Evolutionary conservation across 495 filamentous ascomycete genomes (phyloP).

Genomic region (Cenococcum geophilum): DNA sequence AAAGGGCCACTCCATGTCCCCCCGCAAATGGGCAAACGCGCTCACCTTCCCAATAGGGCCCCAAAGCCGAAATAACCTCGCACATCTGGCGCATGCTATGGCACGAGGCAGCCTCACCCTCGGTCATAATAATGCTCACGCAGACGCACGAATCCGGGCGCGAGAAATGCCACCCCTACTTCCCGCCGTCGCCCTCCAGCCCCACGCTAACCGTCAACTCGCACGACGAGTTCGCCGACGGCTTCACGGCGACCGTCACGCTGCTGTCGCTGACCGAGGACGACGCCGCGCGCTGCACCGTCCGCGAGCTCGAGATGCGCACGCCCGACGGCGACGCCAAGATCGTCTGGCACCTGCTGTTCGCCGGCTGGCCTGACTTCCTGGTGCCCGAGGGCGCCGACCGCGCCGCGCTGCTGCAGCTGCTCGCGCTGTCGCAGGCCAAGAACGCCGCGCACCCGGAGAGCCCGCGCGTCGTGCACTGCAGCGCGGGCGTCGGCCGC

Average conservation of each 20-base stretch:
- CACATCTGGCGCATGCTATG: conserved; percentile 97
- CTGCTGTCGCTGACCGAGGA: conserved; percentile 47
- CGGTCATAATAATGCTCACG: conserved; percentile 93
- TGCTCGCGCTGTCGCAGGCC: conserved; percentile 68
- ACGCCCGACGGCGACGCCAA: conserved; percentile 58
- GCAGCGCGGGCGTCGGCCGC: conserved; percentile 88
- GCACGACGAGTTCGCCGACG: conserved; percentile 55
- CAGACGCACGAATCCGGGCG: conserved; percentile 73
- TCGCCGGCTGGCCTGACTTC: conserved; percentile 92
- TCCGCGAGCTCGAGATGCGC: conserved; percentile 51
- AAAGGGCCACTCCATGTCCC: background rate
- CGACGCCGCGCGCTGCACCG: conserved; percentile 46
- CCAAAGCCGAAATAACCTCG: conserved; percentile 61
- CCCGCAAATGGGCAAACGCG: too few relatives aligned
- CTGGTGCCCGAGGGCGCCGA: conserved; percentile 77
- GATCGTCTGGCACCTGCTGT: conserved; percentile 82
- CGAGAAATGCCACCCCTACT: conserved; percentile 93
- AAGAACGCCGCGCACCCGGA: conserved; percentile 53
- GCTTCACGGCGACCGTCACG: conserved; percentile 51
- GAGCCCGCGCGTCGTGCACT: conserved; percentile 87
- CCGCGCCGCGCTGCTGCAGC: conserved; percentile 66
- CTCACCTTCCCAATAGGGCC: conserved; percentile 52
- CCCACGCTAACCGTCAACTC: conserved; percentile 51
- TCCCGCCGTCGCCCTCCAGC: conserved; percentile 55
- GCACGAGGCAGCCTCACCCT: conserved; percentile 70